Evolutionary conservation across 164 flowering plant genomes (phyloP), one percentile per base, ranked within the genome.

Genomic region (Nymphaea colorata): DNA sequence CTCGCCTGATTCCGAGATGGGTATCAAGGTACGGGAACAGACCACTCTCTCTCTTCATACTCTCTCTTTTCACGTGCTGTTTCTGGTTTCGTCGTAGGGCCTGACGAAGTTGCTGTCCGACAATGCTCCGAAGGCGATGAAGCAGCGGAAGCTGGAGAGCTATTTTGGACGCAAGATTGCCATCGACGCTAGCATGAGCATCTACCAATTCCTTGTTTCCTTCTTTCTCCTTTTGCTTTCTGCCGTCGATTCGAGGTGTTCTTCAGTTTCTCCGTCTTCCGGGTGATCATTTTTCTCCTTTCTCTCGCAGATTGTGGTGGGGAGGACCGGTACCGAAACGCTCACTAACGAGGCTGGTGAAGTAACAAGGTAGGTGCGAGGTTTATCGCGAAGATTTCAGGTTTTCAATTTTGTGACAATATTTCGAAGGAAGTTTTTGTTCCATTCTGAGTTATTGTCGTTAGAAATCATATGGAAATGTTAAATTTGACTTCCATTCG

Each of bases 121-220:
- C 74, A 90, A 92, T 78, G 99, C 97, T 17, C 96, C 98, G 1
- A 87, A 84, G 57, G 77, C 80, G 55, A 84, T 92, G 96, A 92
- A 86, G 70, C 93, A 92, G 83, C 92, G 88, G 81, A 95, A 86
- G 71, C 87, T 95, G 65, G 97, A 95, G 79, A 87, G 89, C 78
- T 95, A 86, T 71, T 89, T 86, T 59, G 96, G 94, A 61, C 85
- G 97, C 6, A 87, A 86, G 75, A 86, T 95, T 43, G 98, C 97
- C 65, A 78, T 95, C 63, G 99, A 92, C 68, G 99, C 98, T 68
- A 92, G 98, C 85, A 88, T 92, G 97, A 89, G 99, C 86, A 92
- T 95, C 55, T 95, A 95, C 71, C 98, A 95, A 80, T 95, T 95
- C 78, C 93, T 95, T 42, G 98, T 92, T 4, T 18, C 81, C 77